phyloP scores from a whole-genome alignment of 2,329 filamentous ascomycete species.

The Penicillium hordei region DNA sequence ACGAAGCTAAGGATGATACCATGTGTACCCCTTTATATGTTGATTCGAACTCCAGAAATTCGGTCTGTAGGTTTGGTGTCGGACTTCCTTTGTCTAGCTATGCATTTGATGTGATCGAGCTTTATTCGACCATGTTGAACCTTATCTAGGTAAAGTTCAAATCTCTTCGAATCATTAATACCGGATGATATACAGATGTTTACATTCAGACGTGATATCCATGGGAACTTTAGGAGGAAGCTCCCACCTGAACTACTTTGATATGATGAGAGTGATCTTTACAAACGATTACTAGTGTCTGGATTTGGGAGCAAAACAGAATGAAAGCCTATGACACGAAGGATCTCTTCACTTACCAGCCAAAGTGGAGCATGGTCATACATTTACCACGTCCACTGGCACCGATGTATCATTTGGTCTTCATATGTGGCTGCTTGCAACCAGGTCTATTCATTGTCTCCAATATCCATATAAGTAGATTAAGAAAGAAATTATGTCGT shows the following conservation, averaged over 20 bases:
- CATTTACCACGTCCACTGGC: neutral
- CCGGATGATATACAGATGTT: neutral
- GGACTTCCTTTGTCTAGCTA: neutral
- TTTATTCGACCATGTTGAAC: too few species aligned
- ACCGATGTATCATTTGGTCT: neutral
- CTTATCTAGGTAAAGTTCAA: neutral
- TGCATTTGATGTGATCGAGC: neutral
- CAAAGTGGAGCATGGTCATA: neutral
- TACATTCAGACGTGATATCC: neutral
- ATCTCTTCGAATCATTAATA: too few species aligned
- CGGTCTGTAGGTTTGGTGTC: conserved; percentile 30
- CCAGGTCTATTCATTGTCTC: neutral
- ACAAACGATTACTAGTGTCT: neutral
- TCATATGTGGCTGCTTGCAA: neutral
- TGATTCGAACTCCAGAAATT: conserved; percentile 43
- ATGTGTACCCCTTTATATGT: neutral
- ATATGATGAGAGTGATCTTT: conserved; percentile 6
- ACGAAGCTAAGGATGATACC: neutral
- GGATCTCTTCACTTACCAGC: neutral
- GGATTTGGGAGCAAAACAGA: neutral
- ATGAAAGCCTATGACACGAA: neutral
- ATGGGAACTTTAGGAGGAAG: neutral
- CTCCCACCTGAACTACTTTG: neutral
- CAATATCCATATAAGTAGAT: too few species aligned
- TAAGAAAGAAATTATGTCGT: neutral